These are phyloP conservation scores for Oldenlandia corymbosa DNA, from an alignment of 257 asterid species.

Conservation along the genomic window DNA sequence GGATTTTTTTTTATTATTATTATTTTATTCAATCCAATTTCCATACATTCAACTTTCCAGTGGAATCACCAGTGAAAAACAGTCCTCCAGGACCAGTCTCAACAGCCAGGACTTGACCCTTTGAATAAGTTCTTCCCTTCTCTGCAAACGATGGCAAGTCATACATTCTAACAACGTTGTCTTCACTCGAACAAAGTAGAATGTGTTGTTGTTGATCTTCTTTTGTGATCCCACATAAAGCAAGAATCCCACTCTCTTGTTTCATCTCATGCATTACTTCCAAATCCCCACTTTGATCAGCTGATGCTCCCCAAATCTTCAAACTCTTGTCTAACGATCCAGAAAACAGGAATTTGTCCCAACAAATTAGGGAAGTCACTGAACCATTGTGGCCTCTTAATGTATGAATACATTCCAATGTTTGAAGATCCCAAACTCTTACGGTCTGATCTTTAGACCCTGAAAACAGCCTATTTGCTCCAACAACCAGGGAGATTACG, in stretches of 20 bases:
- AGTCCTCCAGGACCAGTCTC: constrained; percentile 28
- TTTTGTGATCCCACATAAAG: constrained; percentile 37
- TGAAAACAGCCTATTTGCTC: not conserved
- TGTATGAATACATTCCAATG: constrained; percentile 45
- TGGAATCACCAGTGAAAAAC: constrained; percentile 48
- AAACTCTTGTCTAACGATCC: constrained; percentile 59
- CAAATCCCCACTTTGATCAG: constrained; percentile 35
- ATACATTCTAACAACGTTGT: constrained; percentile 31
- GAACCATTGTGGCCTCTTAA: constrained; percentile 40
- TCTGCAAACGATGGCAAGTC: constrained; percentile 56
- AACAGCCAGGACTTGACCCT: constrained; percentile 20
- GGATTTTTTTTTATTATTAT: too few species aligned
- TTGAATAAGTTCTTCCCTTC: constrained; percentile 45
- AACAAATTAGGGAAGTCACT: constrained; percentile 53
- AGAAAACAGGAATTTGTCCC: constrained; percentile 43
- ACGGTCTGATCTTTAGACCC: not conserved
- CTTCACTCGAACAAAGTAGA: constrained; percentile 37
- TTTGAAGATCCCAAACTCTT: constrained; percentile 43
- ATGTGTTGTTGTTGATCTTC: constrained; percentile 34
- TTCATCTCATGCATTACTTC: constrained; percentile 31
- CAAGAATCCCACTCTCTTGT: constrained; percentile 33
- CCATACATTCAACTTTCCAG: constrained; percentile 50
- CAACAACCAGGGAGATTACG: not conserved
- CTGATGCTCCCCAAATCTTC: constrained; percentile 40
- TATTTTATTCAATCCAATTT: too few species aligned